These are phyloP conservation scores for Boletus semigastroideus DNA, from an alignment of 1,284 basidiomycete genomes.

Conservation along the genomic window DNA sequence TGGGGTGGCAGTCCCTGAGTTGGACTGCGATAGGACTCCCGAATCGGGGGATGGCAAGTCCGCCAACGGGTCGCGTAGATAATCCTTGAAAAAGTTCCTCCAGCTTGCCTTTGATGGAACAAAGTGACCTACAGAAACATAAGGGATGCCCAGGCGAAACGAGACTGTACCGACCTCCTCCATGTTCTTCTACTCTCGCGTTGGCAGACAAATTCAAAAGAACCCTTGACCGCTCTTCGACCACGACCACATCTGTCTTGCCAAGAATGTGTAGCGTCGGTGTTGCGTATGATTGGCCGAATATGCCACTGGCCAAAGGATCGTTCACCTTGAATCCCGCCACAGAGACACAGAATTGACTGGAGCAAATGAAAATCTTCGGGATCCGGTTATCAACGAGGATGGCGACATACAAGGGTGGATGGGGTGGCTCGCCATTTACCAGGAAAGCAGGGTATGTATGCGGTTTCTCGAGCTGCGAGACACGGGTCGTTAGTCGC, in stretches of 20 bases:
- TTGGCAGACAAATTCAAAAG: slow-evolving; percentile 61
- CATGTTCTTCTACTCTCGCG: slow-evolving; percentile 68
- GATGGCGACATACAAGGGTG: slow-evolving; percentile 56
- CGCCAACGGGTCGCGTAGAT: slow-evolving; percentile 40
- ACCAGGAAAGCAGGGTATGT: slow-evolving; percentile 65
- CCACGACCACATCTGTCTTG: slow-evolving; percentile 77
- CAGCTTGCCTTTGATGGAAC: slow-evolving; percentile 73
- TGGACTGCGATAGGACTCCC: slow-evolving; percentile 11
- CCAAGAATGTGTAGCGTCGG: slow-evolving; percentile 84
- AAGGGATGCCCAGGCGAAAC: not conserved
- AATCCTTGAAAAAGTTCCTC: slow-evolving; percentile 67
- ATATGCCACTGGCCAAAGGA: slow-evolving; percentile 52
- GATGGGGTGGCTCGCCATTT: slow-evolving; percentile 62
- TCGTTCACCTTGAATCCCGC: slow-evolving; percentile 66
- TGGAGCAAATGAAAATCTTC: slow-evolving; percentile 27
- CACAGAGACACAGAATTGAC: slow-evolving; percentile 67
- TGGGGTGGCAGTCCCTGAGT: slow-evolving; percentile 27
- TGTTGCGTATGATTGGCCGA: slow-evolving; percentile 58
- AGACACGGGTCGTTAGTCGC: not conserved
- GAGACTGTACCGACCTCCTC: slow-evolving; percentile 58
- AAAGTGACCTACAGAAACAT: slow-evolving; percentile 61
- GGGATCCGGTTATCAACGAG: not conserved
- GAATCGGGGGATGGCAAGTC: slow-evolving; percentile 23
- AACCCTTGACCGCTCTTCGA: slow-evolving; percentile 54
- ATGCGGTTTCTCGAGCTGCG: slow-evolving; percentile 34